Conservation (phyloP, 1,139 yeast species). For the Hansenula lynferdii region DNA sequence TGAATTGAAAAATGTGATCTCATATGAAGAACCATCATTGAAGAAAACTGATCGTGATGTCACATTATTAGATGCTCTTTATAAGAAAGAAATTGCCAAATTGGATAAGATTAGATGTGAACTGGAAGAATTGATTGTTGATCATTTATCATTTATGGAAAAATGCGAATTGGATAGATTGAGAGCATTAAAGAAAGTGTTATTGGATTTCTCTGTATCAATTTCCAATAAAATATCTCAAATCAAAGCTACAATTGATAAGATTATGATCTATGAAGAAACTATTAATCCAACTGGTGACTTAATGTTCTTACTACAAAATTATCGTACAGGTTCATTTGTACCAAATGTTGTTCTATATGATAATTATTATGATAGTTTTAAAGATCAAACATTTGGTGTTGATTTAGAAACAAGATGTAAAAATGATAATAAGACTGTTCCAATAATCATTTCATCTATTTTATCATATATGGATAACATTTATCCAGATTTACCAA, state of each 20-base stretch:
- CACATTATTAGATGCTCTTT: constrained; percentile 54
- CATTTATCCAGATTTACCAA: constrained; percentile 65
- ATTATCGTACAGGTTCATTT: constrained; percentile 71
- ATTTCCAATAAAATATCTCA: constrained; percentile 56
- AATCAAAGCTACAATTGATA: constrained; percentile 56
- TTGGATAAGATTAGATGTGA: constrained; percentile 68
- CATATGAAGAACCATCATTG: constrained; percentile 42
- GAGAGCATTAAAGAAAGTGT: constrained; percentile 70
- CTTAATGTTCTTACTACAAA: constrained; percentile 61
- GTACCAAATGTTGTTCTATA: constrained; percentile 71
- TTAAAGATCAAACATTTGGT: constrained; percentile 76
- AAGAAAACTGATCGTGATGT: constrained; percentile 56
- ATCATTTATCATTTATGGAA: constrained; percentile 75
- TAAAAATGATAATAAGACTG: constrained; percentile 68
- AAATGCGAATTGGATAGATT: constrained; percentile 79
- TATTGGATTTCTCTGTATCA: constrained; percentile 68
- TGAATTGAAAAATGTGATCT: constrained; percentile 32
- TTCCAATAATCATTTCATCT: constrained; percentile 66
- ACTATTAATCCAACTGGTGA: constrained; percentile 70
- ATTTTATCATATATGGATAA: constrained; percentile 66
- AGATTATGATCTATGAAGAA: constrained; percentile 60
- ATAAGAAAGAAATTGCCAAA: constrained; percentile 50
- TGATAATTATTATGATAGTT: constrained; percentile 74
- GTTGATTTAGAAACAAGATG: constrained; percentile 72
- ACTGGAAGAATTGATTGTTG: constrained; percentile 70